Conservation (phyloP, 345 rosid species). For the Arabidopsis arenosa region DNA sequence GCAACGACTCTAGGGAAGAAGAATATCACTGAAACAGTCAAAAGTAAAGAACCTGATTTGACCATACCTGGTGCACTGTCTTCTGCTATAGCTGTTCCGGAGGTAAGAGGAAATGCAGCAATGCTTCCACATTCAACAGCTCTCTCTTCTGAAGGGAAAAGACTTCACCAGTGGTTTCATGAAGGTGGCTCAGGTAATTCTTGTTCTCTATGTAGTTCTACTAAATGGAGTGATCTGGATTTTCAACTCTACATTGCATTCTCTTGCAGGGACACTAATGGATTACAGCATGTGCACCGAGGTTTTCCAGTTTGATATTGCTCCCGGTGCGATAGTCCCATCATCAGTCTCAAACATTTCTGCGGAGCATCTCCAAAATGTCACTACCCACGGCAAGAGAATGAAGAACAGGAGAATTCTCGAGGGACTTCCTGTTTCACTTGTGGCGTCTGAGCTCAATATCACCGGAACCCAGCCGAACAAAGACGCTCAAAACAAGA, state of each 20-base stretch:
- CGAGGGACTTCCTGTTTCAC: slow-evolving; percentile 58
- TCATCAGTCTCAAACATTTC: slow-evolving; percentile 67
- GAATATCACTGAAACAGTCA: slow-evolving; percentile 46
- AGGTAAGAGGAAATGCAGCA: slow-evolving; percentile 52
- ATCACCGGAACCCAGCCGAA: slow-evolving; percentile 47
- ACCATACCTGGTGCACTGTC: slow-evolving; percentile 53
- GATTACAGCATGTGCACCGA: slow-evolving; percentile 94
- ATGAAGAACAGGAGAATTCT: slow-evolving; percentile 76
- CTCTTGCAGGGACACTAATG: slow-evolving; percentile 72
- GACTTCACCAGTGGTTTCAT: slow-evolving; percentile 92
- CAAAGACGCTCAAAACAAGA: slow-evolving; percentile 49
- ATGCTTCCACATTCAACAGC: slow-evolving; percentile 60
- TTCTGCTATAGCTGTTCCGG: slow-evolving; percentile 71
- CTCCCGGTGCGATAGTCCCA: slow-evolving; percentile 75
- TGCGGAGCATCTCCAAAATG: slow-evolving; percentile 51
- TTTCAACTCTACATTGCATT: background rate
- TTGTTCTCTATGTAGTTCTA: background rate
- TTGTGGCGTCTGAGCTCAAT: slow-evolving; percentile 59
- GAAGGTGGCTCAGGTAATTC: slow-evolving; percentile 91
- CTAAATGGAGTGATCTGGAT: background rate
- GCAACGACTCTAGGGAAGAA: slow-evolving; percentile 58
- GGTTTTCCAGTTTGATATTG: slow-evolving; percentile 85
- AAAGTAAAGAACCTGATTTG: slow-evolving; percentile 52
- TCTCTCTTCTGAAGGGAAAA: slow-evolving; percentile 70
- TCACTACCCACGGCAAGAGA: slow-evolving; percentile 49